Percentiles rank a stretch among this genome's conserved stretches.
Conservation (phyloP, 2,329 filamentous ascomycete genomes). For the Penicillium frequentans region DNA sequence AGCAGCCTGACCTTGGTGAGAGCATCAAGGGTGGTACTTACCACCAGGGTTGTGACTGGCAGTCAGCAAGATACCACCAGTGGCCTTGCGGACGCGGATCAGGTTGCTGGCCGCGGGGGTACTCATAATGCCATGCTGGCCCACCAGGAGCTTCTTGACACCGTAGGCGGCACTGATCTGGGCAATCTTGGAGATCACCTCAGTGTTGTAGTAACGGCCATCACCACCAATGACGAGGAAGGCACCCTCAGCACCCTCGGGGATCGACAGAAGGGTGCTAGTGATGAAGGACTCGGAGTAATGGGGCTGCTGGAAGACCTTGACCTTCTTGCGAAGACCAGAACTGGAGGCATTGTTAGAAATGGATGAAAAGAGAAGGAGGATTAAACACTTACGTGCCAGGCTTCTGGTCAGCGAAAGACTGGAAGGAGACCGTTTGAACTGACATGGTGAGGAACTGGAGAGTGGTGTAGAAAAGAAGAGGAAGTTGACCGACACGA, state of each 20-base stretch:
- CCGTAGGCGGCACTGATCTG: conserved; percentile 97
- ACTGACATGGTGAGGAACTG: conserved; percentile 61
- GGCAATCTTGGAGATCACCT: conserved; percentile 93
- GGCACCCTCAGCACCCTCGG: conserved; percentile 82
- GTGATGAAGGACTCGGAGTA: conserved; percentile 96
- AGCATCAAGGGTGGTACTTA: conserved; percentile 47
- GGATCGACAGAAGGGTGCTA: conserved; percentile 93
- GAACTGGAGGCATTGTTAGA: conserved; percentile 60
- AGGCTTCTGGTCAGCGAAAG: conserved; percentile 96
- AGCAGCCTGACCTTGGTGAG: background rate
- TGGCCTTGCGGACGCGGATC: conserved; percentile 91
- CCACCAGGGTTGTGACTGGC: conserved; percentile 98
- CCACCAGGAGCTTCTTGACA: conserved; percentile 97
- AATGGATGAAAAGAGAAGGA: conserved; percentile 1
- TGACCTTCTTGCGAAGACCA: conserved; percentile 98
- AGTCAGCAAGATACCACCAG: conserved; percentile 92
- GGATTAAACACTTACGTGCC: conserved; percentile 75
- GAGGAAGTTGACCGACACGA: conserved; percentile 27
- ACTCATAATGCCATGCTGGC: conserved; percentile 93
- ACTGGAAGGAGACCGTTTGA: conserved; percentile 77
- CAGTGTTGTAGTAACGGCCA: conserved; percentile 94
- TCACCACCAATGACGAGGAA: conserved; percentile 97
- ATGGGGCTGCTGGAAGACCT: conserved; percentile 90
- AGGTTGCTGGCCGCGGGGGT: conserved; percentile 95
- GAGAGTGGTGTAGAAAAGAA: conserved; percentile 3